Percentiles rank a stretch among this genome's conserved stretches.
Conservation (phyloP, 2,329 filamentous ascomycete species). For the Monilinia fructicola region DNA sequence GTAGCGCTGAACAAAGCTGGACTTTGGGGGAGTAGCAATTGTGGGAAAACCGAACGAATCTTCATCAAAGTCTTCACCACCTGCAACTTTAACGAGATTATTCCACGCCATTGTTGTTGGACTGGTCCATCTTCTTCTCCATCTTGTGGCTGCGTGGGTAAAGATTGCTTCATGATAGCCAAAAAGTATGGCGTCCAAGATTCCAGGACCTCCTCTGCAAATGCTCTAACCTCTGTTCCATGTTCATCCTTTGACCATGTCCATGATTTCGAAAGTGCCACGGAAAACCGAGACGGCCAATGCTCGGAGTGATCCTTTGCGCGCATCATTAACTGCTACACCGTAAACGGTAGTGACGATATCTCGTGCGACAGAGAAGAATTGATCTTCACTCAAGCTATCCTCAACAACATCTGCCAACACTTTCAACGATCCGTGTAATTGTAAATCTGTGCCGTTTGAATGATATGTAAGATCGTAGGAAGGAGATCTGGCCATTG, state of each 20-base stretch:
- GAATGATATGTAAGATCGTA: conserved; percentile 73
- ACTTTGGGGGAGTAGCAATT: conserved; percentile 78
- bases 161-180: conserved; percentile 68
- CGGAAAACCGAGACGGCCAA: conserved; percentile 89
- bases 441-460: conserved; percentile 73
- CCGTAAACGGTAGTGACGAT: conserved; percentile 82
- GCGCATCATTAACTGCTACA: conserved; percentile 72
- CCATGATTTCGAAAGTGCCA: conserved; percentile 88
- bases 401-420: conserved; percentile 89
- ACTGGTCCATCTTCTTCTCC: conserved; percentile 57
- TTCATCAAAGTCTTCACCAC: conserved; percentile 92
- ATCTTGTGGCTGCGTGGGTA: conserved; percentile 61
- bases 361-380: conserved; percentile 84
- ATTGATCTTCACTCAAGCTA: conserved; percentile 89
- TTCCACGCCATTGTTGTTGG: conserved; percentile 69
- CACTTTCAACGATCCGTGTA: conserved; percentile 87
- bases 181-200: conserved; percentile 91
- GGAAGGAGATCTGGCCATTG: conserved; percentile 91
- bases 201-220: conserved; percentile 80
- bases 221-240: conserved; percentile 78
- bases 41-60: conserved; percentile 79
- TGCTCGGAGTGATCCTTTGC: conserved; percentile 75
- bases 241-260: conserved; percentile 97
- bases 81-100: conserved; percentile 86
- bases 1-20: conserved; percentile 79